phyloP scores from a whole-genome alignment of 495 filamentous ascomycete species.

The Jackrogersella minutella region DNA sequence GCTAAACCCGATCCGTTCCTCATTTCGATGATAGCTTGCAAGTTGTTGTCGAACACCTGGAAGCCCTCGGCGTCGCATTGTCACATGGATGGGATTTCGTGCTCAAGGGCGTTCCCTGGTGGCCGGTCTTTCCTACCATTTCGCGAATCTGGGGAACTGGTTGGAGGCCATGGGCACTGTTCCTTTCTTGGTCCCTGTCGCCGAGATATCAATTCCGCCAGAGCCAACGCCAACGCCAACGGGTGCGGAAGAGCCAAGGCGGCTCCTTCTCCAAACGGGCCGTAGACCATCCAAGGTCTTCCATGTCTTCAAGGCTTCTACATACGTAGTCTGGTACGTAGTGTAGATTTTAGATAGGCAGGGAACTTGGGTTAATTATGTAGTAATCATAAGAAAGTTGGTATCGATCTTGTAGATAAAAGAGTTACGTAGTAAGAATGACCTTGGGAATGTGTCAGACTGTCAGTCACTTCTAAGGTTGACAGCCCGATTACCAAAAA shows the following conservation, averaged over 20 bases:
- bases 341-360: not conserved
- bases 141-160: conserved; percentile 39
- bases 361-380: not conserved
- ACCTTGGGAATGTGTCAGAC: not conserved
- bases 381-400: conserved; percentile 2
- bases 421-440: not conserved
- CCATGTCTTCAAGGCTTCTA: conserved; percentile 17
- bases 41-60: conserved; percentile 12
- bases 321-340: not conserved
- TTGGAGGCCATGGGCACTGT: conserved; percentile 26
- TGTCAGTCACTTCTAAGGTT: too few relatives aligned
- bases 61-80: conserved; percentile 22
- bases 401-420: not conserved
- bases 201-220: conserved; percentile 32
- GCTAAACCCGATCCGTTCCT: conserved; percentile 29
- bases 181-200: conserved; percentile 36
- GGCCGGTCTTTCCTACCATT: conserved; percentile 23
- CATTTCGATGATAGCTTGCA: conserved; percentile 19
- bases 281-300: conserved; percentile 18
- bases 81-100: conserved; percentile 24
- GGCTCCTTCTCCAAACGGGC: conserved; percentile 38
- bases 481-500: not conserved
- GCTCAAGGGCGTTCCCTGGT: conserved; percentile 18
- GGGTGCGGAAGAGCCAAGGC: conserved; percentile 35
- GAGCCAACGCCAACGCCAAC: too few relatives aligned